Percentiles rank a stretch among this genome's conserved stretches.
These are phyloP conservation scores for Lonicera japonica DNA, from an alignment of 129 eudicot species.

Conservation along the genomic window DNA sequence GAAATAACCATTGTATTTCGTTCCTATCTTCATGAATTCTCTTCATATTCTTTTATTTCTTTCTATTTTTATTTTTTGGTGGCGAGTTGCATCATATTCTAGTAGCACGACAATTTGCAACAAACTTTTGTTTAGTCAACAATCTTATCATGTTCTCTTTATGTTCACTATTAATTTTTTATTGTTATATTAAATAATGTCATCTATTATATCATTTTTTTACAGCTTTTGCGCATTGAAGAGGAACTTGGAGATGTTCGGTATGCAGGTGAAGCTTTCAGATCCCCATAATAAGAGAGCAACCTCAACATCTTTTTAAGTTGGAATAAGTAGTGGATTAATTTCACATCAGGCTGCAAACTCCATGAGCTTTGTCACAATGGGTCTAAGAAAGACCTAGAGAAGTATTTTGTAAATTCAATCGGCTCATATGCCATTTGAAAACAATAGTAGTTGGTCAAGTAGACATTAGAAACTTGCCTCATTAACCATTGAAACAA, in stretches of 20 bases:
- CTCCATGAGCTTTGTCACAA: background rate
- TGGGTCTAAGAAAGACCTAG: background rate
- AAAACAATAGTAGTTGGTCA: constrained; percentile 7
- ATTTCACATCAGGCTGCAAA: constrained; percentile 14
- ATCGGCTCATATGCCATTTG: constrained; percentile 17
- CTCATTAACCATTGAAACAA: background rate
- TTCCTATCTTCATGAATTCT: too few species aligned
- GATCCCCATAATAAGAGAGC: constrained; percentile 42
- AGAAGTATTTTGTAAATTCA: constrained; percentile 19
- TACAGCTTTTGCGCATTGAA: constrained; percentile 94
- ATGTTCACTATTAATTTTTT: background rate
- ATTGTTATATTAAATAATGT: background rate
- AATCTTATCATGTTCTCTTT: background rate
- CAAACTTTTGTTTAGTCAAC: background rate
- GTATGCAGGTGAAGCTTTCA: constrained; percentile 94
- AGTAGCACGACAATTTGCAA: background rate
- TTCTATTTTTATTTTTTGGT: too few species aligned
- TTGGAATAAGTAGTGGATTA: constrained; percentile 13
- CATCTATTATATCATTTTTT: background rate
- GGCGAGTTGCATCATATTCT: background rate
- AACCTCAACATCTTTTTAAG: background rate
- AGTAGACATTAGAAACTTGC: constrained; percentile 5
- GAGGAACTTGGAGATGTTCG: constrained; percentile 96
- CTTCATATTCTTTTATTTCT: too few species aligned
- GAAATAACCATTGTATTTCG: background rate